A percentile compares a stretch with the other conserved stretches of the same genome.
Conservation (phyloP, 768 basidiomycete species). For the Astraeus odoratus region DNA sequence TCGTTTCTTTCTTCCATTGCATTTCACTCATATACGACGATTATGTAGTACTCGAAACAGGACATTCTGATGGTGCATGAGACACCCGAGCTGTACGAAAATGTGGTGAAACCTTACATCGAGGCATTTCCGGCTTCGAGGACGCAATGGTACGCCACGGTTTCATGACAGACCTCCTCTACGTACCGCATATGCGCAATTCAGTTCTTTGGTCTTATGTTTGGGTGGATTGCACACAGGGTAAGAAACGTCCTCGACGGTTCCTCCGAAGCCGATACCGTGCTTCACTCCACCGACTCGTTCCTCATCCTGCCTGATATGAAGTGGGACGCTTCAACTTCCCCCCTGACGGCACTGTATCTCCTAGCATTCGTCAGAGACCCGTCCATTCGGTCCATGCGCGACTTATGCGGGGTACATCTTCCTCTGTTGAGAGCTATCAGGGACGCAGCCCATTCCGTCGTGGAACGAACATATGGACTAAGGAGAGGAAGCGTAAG, state of each 20-base stretch:
- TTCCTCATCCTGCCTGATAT: slow-evolving; percentile 90
- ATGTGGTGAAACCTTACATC: slow-evolving; percentile 74
- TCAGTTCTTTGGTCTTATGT: neutral
- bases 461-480: slow-evolving; percentile 61
- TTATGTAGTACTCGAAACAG: slow-evolving; percentile 67
- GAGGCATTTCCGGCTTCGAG: slow-evolving; percentile 62
- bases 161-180: too few species aligned
- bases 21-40: neutral
- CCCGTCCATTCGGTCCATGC: slow-evolving; percentile 55
- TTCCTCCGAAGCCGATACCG: slow-evolving; percentile 61
- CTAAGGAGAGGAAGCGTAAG: slow-evolving; percentile 56
- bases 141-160: slow-evolving; percentile 80
- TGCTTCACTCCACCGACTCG: slow-evolving; percentile 56
- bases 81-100: slow-evolving; percentile 70
- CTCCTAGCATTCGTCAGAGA: slow-evolving; percentile 72
- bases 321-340: slow-evolving; percentile 86
- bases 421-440: slow-evolving; percentile 63
- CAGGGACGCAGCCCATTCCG: slow-evolving; percentile 41
- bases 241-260: slow-evolving; percentile 80
- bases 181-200: neutral
- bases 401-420: slow-evolving; percentile 63
- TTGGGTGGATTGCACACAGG: slow-evolving; percentile 38
- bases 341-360: slow-evolving; percentile 64
- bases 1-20: neutral
- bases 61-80: slow-evolving; percentile 68